Conservation (phyloP, 495 filamentous ascomycete genomes). For the Neurospora sp. region DNA sequence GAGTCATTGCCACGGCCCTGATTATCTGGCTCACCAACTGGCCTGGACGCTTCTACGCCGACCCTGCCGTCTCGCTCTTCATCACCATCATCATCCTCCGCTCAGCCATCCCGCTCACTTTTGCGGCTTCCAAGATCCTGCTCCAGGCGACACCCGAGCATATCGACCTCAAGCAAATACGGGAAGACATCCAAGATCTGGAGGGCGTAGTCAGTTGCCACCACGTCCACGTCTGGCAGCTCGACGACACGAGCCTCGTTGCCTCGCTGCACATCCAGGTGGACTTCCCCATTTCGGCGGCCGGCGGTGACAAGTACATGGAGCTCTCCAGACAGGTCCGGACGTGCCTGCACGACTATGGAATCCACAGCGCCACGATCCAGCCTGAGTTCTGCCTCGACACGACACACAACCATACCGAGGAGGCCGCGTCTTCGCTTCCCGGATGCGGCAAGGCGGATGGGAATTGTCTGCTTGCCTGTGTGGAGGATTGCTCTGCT, state of each 20-base stretch:
- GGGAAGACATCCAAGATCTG: constrained; percentile 76
- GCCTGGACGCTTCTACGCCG: constrained; percentile 59
- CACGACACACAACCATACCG: constrained; percentile 26
- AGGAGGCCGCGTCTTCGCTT: constrained; percentile 17
- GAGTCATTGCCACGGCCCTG: constrained; percentile 87
- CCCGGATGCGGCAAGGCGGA: constrained; percentile 41
- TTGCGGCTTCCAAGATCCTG: constrained; percentile 86
- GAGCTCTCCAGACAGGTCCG: constrained; percentile 66
- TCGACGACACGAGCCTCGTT: constrained; percentile 85
- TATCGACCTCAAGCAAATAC: constrained; percentile 80
- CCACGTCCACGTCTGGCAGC: constrained; percentile 95
- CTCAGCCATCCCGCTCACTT: constrained; percentile 85
- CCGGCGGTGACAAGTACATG: constrained; percentile 78
- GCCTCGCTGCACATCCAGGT: constrained; percentile 89
- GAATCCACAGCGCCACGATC: constrained; percentile 96
- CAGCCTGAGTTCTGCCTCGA: constrained; percentile 86
- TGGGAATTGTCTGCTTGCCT: constrained; percentile 69
- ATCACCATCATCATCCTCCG: constrained; percentile 91
- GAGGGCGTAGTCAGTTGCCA: constrained; percentile 82
- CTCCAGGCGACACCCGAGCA: constrained; percentile 86
- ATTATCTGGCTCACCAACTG: constrained; percentile 78
- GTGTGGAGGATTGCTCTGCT: constrained; percentile 67
- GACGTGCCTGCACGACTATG: constrained; percentile 83
- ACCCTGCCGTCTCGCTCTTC: constrained; percentile 88
- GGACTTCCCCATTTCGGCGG: constrained; percentile 56